Evolutionary conservation across 2,329 filamentous ascomycete species (phyloP), one percentile per base, ranked within the genome.

Genomic region (Curvularia verruculosa): DNA sequence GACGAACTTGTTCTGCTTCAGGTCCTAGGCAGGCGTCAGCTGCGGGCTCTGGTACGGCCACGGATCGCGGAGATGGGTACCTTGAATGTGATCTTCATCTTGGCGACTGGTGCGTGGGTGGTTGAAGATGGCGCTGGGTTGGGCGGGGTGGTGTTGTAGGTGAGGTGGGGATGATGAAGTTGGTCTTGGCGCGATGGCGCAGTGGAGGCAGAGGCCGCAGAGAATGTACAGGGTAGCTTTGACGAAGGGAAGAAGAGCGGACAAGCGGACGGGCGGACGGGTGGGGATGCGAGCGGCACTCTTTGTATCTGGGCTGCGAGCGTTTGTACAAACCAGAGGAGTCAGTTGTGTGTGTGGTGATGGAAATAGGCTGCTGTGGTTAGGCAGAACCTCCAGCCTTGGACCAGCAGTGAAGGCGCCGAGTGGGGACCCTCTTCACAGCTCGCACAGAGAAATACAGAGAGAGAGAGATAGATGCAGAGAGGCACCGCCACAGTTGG

Each of bases 1-100:
- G 74, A 89, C 88, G 81, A 99, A 99, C 84, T 97, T 97, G 79
- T 97, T 91, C 80, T 98, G 95, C 84, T 97, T 98, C 74, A 99
- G 85, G 83, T 99, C 95, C 93, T 97, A 70, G 31, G 26, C 50
- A 47, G 36, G 39, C 68, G 61, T 75, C 18, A 74, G 70, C 59
- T 59, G 34, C 3, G 29, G 21, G 44, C 28, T 44, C 26, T 15
- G 15, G 12, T n/a, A 57, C 28, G 56, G 52, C 49, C 54, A 51
- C 46, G 56, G 37, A 54, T 65, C 70, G 23, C 49, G 15, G 6
- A 31, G 52, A 77, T 7, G 52, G 31, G 21, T 69, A 87, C 86
- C 81, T 89, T 89, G 83, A 90, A 89, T 58, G 86, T 88, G 80
- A 89, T 84, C 84, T 88, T 87, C 86, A 89, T 88, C 61, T 71